Percentiles rank a stretch among this genome's conserved stretches.
These are phyloP conservation scores for Suhomyces wounanorum DNA, from an alignment of 1,139 yeast genomes.

Conservation along the genomic window DNA sequence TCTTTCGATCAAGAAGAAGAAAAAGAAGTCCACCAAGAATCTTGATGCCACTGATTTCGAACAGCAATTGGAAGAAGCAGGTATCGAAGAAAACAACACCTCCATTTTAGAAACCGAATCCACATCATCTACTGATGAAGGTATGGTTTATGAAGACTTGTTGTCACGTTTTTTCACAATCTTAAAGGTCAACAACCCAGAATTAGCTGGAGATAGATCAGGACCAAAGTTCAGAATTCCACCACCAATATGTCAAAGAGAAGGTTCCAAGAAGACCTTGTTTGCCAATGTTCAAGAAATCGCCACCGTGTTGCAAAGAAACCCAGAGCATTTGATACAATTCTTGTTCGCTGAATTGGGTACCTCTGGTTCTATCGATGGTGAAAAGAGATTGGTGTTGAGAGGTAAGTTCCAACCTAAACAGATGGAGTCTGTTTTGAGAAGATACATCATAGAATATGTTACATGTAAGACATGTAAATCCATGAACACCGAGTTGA, in stretches of 20 bases:
- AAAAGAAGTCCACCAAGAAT: slow-evolving; percentile 69
- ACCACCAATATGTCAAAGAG: slow-evolving; percentile 96
- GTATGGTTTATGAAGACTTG: slow-evolving; percentile 75
- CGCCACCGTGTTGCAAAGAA: slow-evolving; percentile 90
- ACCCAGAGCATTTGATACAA: slow-evolving; percentile 95
- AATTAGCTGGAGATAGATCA: slow-evolving; percentile 93
- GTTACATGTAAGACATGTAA: slow-evolving; percentile 99
- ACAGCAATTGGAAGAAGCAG: slow-evolving; percentile 87
- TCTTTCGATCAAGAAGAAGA: slow-evolving; percentile 68
- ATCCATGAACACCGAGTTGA: slow-evolving; percentile 93
- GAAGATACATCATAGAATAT: slow-evolving; percentile 95
- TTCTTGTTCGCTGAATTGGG: slow-evolving; percentile 98
- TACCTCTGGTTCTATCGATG: slow-evolving; percentile 98
- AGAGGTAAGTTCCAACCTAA: slow-evolving; percentile 98
- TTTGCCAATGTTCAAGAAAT: slow-evolving; percentile 96
- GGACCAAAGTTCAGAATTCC: slow-evolving; percentile 96
- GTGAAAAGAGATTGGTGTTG: slow-evolving; percentile 92
- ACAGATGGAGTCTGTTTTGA: slow-evolving; percentile 93
- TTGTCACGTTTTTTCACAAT: slow-evolving; percentile 82
- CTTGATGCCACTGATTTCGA: slow-evolving; percentile 77
- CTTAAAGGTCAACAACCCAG: slow-evolving; percentile 93
- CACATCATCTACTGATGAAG: slow-evolving; percentile 44
- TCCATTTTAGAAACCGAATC: slow-evolving; percentile 21
- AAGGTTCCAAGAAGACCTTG: slow-evolving; percentile 94
- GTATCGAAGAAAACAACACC: slow-evolving; percentile 58